Percentiles rank a stretch among this genome's conserved stretches.
Conservation (phyloP, 108 stramenopile species). For the Stephanodiscus triporus region DNA sequence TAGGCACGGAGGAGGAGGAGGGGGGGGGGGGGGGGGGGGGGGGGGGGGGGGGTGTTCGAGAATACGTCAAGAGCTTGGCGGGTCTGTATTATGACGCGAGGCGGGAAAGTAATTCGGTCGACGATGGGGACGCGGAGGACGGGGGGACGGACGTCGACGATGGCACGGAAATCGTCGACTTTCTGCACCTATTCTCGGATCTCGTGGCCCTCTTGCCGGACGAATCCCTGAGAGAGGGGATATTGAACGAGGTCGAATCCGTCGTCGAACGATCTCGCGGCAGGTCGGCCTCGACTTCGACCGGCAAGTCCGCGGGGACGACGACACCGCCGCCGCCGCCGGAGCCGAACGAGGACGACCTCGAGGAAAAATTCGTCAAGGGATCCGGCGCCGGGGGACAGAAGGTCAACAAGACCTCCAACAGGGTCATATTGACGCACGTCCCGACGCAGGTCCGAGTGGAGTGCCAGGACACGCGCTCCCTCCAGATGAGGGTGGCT, state of each 20-base stretch:
- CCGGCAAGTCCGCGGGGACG: neutral
- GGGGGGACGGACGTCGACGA: slow-evolving; percentile 16
- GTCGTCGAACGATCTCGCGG: too few relatives aligned
- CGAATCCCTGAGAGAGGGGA: slow-evolving; percentile 41
- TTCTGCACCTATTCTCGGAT: slow-evolving; percentile 68
- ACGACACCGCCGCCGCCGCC: slow-evolving; percentile 7
- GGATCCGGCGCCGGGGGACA: slow-evolving; percentile 86
- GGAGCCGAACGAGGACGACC: slow-evolving; percentile 47
- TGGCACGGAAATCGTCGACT: slow-evolving; percentile 32
- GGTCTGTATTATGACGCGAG: slow-evolving; percentile 46
- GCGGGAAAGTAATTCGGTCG: neutral
- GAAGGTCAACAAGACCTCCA: slow-evolving; percentile 91
- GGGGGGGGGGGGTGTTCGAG: slow-evolving; percentile 16
- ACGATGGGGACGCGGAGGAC: slow-evolving; percentile 3
- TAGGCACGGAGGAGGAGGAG: slow-evolving; percentile 12
- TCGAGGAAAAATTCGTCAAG: slow-evolving; percentile 81
- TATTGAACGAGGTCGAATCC: slow-evolving; percentile 58
- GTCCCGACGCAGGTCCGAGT: slow-evolving; percentile 73
- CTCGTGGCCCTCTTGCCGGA: slow-evolving; percentile 66
- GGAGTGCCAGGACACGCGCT: slow-evolving; percentile 89
- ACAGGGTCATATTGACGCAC: slow-evolving; percentile 79
- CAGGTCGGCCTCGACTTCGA: too few relatives aligned
- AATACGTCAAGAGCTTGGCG: slow-evolving; percentile 51
- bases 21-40: neutral
- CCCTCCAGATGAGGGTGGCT: too few relatives aligned